A percentile compares a stretch with the other conserved stretches of the same genome.
Conservation (phyloP, 768 basidiomycete species). For the Auriscalpium vulgare region DNA sequence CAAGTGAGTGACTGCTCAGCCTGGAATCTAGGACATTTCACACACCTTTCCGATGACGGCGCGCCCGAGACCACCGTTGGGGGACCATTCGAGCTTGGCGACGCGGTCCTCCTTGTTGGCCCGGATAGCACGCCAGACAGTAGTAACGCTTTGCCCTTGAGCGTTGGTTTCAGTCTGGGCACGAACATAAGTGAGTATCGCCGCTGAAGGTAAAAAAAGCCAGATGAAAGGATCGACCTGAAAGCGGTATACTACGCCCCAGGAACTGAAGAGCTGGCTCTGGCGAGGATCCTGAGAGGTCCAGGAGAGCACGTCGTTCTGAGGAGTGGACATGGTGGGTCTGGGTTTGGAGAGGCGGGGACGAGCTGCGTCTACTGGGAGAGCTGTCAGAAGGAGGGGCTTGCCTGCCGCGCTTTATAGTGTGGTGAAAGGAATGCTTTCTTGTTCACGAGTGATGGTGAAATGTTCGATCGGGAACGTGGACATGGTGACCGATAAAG, state of each 20-base stretch:
- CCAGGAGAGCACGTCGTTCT: slow-evolving; percentile 69
- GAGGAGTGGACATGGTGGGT: slow-evolving; percentile 35
- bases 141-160: slow-evolving; percentile 66
- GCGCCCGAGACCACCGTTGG: slow-evolving; percentile 76
- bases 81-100: slow-evolving; percentile 82
- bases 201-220: slow-evolving; percentile 12
- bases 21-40: slow-evolving; percentile 15
- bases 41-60: slow-evolving; percentile 77
- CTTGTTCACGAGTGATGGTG: slow-evolving; percentile 45
- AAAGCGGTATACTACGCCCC: slow-evolving; percentile 77
- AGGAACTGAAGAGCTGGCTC: slow-evolving; percentile 74
- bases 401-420: slow-evolving; percentile 42
- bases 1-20: slow-evolving; percentile 13
- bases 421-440: slow-evolving; percentile 34
- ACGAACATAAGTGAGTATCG: slow-evolving; percentile 19
- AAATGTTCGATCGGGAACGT: slow-evolving; percentile 69
- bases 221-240: slow-evolving; percentile 37
- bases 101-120: slow-evolving; percentile 83
- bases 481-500: slow-evolving; percentile 66
- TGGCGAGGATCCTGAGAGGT: slow-evolving; percentile 81
- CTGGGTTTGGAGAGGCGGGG: slow-evolving; percentile 19
- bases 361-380: slow-evolving; percentile 15
- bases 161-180: slow-evolving; percentile 55
- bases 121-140: slow-evolving; percentile 73
- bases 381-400: slow-evolving; percentile 17